A percentile compares a stretch with the other conserved stretches of the same genome.
phyloP scores from a whole-genome alignment of 2,329 filamentous ascomycete species.

The Didymella pinodella region DNA sequence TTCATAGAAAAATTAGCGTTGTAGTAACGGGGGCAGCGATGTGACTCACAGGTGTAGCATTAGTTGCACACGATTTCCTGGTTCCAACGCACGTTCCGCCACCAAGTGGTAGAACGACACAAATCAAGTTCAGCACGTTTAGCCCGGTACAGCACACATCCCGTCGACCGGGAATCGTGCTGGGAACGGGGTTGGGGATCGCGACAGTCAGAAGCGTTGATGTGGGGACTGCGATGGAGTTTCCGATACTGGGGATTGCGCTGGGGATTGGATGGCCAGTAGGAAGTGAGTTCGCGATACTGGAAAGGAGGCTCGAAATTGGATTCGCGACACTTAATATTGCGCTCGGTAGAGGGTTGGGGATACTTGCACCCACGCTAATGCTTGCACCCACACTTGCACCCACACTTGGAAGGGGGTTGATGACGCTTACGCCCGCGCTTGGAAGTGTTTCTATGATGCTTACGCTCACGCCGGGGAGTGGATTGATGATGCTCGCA shows the following conservation, averaged over 20 bases:
- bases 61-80: background rate
- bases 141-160: background rate
- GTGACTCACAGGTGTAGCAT: background rate
- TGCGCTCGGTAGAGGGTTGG: background rate
- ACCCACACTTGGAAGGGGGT: background rate
- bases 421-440: background rate
- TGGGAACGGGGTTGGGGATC: background rate
- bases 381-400: background rate
- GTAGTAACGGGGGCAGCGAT: background rate
- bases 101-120: background rate
- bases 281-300: background rate
- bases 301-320: background rate
- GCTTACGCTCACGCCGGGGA: background rate
- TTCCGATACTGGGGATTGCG: background rate
- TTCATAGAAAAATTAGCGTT: background rate
- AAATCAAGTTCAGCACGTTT: background rate
- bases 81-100: background rate
- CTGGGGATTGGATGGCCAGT: background rate
- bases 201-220: background rate
- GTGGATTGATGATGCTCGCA: background rate
- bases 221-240: background rate
- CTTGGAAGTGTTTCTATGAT: background rate
- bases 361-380: background rate
- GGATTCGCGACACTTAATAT: background rate
- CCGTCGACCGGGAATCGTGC: background rate